Conservation (phyloP, 768 basidiomycete species). For the Leucocoprinus sp. region DNA sequence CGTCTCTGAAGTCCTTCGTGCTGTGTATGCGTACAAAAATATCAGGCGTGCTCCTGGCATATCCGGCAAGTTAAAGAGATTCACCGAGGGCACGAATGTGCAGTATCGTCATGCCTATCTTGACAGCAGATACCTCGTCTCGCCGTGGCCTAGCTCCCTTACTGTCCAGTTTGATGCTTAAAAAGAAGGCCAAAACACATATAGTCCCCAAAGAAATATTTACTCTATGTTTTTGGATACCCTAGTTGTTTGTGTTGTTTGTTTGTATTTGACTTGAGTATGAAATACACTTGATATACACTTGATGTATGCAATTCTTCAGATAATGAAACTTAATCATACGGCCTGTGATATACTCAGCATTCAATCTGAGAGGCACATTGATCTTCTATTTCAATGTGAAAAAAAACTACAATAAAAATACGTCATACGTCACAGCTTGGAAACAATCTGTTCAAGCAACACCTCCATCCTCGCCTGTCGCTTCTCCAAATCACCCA, state of each 20-base stretch:
- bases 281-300: too few relatives aligned
- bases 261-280: background rate
- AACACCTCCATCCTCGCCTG: conserved; percentile 41
- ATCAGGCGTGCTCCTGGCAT: conserved; percentile 60
- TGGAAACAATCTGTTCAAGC: conserved; percentile 28
- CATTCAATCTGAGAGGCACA: too few relatives aligned
- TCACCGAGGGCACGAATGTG: conserved; percentile 37
- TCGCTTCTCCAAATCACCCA: conserved; percentile 33
- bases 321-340: too few relatives aligned
- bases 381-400: too few relatives aligned
- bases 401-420: background rate
- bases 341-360: too few relatives aligned
- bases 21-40: conserved; percentile 49
- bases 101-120: conserved; percentile 51
- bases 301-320: too few relatives aligned
- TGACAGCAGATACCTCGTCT: conserved; percentile 35
- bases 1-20: conserved; percentile 54
- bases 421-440: conserved; percentile 2
- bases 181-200: background rate
- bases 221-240: too few relatives aligned
- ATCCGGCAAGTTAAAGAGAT: conserved; percentile 59
- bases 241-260: background rate
- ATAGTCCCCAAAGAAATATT: too few relatives aligned
- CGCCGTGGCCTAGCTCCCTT: conserved; percentile 65
- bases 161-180: conserved; percentile 39